These are phyloP conservation scores for Scheffersomyces quercinus DNA, from an alignment of 1,139 yeast species.

Conservation along the genomic window DNA sequence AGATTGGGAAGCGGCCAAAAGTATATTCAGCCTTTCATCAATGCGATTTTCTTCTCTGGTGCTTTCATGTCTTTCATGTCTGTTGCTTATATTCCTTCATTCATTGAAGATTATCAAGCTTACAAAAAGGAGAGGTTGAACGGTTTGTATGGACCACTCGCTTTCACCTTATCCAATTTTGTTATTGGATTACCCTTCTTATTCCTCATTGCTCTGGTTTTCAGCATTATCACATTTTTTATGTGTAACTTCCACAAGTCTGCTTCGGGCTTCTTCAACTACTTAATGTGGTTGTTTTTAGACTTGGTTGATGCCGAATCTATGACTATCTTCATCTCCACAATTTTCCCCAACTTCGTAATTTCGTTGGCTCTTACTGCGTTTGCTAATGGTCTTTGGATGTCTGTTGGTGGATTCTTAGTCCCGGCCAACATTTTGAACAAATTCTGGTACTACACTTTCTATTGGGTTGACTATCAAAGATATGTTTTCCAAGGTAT, in stretches of 20 bases:
- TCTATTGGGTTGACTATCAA: constrained; percentile 42
- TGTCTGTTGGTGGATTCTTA: constrained; percentile 44
- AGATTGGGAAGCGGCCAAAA: constrained; percentile 28
- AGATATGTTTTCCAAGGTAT: constrained; percentile 43
- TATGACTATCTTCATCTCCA: constrained; percentile 34
- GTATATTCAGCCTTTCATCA: constrained; percentile 36
- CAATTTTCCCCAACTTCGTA: constrained; percentile 37
- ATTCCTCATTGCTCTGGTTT: constrained; percentile 31
- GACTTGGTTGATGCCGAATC: constrained; percentile 44
- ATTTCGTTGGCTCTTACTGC: constrained; percentile 41
- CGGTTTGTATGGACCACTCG: constrained; percentile 38
- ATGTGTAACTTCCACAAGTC: constrained; percentile 29
- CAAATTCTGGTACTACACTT: constrained; percentile 39
- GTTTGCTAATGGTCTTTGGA: constrained; percentile 45
- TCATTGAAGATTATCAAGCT: constrained; percentile 32
- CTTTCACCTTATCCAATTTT: constrained; percentile 35
- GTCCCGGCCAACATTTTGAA: constrained; percentile 34
- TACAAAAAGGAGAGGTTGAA: constrained; percentile 32
- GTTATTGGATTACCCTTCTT: constrained; percentile 39
- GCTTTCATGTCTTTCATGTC: constrained; percentile 48
- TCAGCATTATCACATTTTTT: constrained; percentile 35
- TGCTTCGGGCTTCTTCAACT: constrained; percentile 31
- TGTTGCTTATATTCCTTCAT: constrained; percentile 44
- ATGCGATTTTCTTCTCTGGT: constrained; percentile 43
- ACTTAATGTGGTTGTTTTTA: constrained; percentile 37